Conservation (phyloP, 2,329 filamentous ascomycete genomes). For the Colletotrichum filicis region DNA sequence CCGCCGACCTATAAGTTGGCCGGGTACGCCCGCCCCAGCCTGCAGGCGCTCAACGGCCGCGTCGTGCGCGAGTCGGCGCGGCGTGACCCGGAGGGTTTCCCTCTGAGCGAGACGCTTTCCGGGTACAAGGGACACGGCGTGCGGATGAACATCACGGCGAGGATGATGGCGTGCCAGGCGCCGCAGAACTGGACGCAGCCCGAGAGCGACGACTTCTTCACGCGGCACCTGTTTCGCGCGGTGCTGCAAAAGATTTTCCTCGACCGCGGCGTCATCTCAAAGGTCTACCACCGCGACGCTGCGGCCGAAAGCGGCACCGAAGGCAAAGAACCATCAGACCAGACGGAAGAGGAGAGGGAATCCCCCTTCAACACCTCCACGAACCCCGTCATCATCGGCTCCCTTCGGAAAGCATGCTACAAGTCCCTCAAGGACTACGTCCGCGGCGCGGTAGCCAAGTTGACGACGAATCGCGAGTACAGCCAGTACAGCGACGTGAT, state of each 20-base stretch:
- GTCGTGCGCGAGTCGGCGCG: constrained; percentile 74
- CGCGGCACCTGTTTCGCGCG: constrained; percentile 90
- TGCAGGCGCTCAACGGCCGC: constrained; percentile 75
- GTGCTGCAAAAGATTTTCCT: constrained; percentile 93
- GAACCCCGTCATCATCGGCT: constrained; percentile 87
- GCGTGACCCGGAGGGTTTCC: constrained; percentile 92
- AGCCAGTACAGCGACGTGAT: constrained; percentile 71
- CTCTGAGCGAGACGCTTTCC: constrained; percentile 81
- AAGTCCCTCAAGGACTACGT: constrained; percentile 80
- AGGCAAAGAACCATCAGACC: constrained; percentile 32
- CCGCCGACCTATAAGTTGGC: constrained; percentile 89
- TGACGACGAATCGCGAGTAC: constrained; percentile 69
- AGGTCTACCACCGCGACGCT: constrained; percentile 56
- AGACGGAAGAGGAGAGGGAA: constrained; percentile 39
- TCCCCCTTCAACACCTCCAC: constrained; percentile 69
- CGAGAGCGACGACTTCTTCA: constrained; percentile 91
- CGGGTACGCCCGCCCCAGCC: constrained; percentile 72
- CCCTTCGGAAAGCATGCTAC: constrained; percentile 84
- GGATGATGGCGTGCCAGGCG: constrained; percentile 98
- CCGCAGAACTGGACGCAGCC: constrained; percentile 88
- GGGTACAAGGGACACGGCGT: constrained; percentile 72
- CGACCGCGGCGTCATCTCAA: constrained; percentile 80
- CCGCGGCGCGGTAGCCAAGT: constrained; percentile 81
- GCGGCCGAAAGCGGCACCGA: constrained; percentile 42
- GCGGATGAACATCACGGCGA: constrained; percentile 91